Evolutionary conservation across 306 rosid species (phyloP).

Genomic region (Trifolium pratense): DNA sequence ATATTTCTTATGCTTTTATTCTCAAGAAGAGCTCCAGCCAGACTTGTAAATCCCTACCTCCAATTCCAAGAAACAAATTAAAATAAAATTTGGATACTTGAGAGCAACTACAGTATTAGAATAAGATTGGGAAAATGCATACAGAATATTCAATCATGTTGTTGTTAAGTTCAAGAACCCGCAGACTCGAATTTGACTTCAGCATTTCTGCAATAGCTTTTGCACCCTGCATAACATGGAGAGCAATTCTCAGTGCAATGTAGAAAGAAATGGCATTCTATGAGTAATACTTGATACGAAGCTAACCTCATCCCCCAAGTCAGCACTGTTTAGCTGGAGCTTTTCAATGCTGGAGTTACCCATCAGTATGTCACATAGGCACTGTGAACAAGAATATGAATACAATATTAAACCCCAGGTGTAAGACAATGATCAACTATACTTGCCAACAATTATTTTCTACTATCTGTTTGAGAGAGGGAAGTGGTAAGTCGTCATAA

Average conservation of each 20-base stretch:
- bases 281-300: slow-evolving; percentile 32
- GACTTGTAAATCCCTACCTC: slow-evolving; percentile 94
- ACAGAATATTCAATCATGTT: slow-evolving; percentile 96
- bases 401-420: slow-evolving; percentile 33
- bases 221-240: slow-evolving; percentile 72
- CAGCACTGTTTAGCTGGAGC: slow-evolving; percentile 90
- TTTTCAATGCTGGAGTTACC: slow-evolving; percentile 75
- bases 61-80: slow-evolving; percentile 53
- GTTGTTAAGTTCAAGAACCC: slow-evolving; percentile 84
- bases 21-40: slow-evolving; percentile 93
- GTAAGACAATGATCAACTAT: slow-evolving; percentile 32
- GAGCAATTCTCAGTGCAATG: slow-evolving; percentile 41
- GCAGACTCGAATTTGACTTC: slow-evolving; percentile 82
- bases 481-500: background rate
- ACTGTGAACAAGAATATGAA: slow-evolving; percentile 48
- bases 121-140: slow-evolving; percentile 50
- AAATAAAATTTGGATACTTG: slow-evolving; percentile 39
- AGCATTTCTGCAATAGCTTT: slow-evolving; percentile 87
- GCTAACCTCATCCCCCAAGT: slow-evolving; percentile 96
- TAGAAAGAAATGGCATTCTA: slow-evolving; percentile 12
- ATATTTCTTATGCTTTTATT: slow-evolving; percentile 72
- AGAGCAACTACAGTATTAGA: slow-evolving; percentile 15
- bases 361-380: slow-evolving; percentile 75
- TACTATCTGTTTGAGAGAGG: slow-evolving; percentile 23
- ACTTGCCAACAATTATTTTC: slow-evolving; percentile 22